phyloP scores from a whole-genome alignment of 1,284 basidiomycete species.

The Singerocomus rubriflavus region DNA sequence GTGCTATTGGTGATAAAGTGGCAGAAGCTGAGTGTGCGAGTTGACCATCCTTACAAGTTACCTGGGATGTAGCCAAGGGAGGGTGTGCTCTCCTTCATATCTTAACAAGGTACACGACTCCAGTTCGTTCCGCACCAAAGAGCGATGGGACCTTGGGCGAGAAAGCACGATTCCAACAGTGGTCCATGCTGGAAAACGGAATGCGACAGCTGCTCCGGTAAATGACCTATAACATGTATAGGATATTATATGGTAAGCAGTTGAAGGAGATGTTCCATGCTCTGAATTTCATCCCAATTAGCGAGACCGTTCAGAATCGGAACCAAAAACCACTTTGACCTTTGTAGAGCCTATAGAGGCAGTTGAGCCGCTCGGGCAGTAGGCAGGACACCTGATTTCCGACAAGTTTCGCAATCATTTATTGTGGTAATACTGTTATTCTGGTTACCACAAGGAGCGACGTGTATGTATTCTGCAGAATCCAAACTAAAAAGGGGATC shows the following conservation, averaged over 20 bases:
- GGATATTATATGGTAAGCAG: too few species aligned
- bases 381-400: too few species aligned
- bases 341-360: neutral
- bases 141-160: neutral
- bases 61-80: neutral
- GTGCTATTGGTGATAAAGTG: neutral
- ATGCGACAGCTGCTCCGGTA: neutral
- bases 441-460: too few species aligned
- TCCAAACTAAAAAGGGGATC: too few species aligned
- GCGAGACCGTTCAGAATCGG: neutral
- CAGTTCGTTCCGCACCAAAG: neutral
- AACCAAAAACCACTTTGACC: neutral
- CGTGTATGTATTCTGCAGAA: too few species aligned
- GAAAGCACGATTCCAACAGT: too few species aligned
- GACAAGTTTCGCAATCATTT: too few species aligned
- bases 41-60: neutral
- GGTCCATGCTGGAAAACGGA: neutral
- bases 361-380: too few species aligned
- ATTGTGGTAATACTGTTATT: too few species aligned
- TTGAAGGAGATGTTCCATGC: too few species aligned
- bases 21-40: neutral
- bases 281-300: neutral
- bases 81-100: neutral
- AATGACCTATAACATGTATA: neutral
- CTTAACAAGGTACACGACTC: neutral